phyloP scores from a whole-genome alignment of 2,329 filamentous ascomycete species.

The Epichloe hybrida region DNA sequence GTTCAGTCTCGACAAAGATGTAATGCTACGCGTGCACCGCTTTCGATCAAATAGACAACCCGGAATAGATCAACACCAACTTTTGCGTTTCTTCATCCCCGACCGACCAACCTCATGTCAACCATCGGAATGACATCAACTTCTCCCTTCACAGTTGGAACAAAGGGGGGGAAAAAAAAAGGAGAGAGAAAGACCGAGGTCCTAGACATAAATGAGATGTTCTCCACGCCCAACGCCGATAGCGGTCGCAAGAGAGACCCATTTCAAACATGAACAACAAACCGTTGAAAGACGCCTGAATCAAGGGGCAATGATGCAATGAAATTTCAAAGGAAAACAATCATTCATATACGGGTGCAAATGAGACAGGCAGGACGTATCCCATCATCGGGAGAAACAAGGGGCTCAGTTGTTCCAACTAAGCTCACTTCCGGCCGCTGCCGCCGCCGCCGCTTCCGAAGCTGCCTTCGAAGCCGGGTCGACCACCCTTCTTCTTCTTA shows the following conservation, averaged over 20 bases:
- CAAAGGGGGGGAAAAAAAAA: not conserved
- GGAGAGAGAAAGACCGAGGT: not conserved
- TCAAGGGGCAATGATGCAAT: not conserved
- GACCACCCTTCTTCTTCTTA: slow-evolving; percentile 35
- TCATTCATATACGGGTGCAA: not conserved
- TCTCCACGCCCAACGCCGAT: slow-evolving; percentile 4
- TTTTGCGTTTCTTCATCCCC: not conserved
- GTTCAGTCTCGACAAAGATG: not conserved
- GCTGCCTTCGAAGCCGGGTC: slow-evolving; percentile 56
- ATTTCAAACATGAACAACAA: not conserved
- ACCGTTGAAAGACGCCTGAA: not conserved
- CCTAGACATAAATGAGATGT: not conserved
- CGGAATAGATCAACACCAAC: not conserved
- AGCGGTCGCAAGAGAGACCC: not conserved
- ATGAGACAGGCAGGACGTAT: not conserved
- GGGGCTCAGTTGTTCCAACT: not conserved
- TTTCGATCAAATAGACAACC: not conserved
- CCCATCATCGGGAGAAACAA: not conserved
- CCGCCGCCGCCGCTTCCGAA: slow-evolving; percentile 46
- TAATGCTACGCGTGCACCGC: too few species aligned
- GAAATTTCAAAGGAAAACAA: not conserved
- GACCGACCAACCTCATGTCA: not conserved
- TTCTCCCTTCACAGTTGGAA: too few species aligned
- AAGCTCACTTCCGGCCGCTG: slow-evolving; percentile 31
- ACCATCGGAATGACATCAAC: not conserved